These are phyloP conservation scores for Stemphylium lycopersici DNA, from an alignment of 2,329 filamentous ascomycete genomes.

Conservation along the genomic window DNA sequence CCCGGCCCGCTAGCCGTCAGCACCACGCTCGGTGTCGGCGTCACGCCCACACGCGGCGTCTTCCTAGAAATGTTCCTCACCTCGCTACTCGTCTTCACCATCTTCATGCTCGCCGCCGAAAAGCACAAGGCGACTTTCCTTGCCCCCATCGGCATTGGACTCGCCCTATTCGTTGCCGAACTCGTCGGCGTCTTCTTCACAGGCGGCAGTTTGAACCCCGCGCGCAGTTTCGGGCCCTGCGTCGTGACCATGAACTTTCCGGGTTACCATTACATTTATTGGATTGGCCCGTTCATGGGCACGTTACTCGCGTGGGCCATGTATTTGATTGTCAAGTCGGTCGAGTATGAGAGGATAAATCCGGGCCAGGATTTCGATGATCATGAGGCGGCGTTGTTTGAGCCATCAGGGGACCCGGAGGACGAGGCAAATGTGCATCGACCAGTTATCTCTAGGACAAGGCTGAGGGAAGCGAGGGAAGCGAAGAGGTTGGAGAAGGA, in stretches of 20 bases:
- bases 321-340: constrained; percentile 49
- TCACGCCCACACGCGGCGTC: constrained; percentile 41
- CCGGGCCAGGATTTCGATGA: constrained; percentile 50
- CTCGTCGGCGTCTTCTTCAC: constrained; percentile 56
- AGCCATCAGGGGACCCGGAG: constrained; percentile 35
- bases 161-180: constrained; percentile 70
- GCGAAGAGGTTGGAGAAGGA: constrained; percentile 14
- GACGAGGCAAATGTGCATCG: constrained; percentile 35
- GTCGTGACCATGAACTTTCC: constrained; percentile 48
- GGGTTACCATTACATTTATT: constrained; percentile 53
- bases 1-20: constrained; percentile 43
- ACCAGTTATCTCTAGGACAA: constrained; percentile 40
- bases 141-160: constrained; percentile 73
- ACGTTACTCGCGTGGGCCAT: constrained; percentile 47
- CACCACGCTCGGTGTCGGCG: constrained; percentile 43
- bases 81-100: constrained; percentile 49
- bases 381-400: constrained; percentile 42
- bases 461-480: constrained; percentile 6
- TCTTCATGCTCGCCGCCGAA: constrained; percentile 70
- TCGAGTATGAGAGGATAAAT: constrained; percentile 53
- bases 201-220: constrained; percentile 52
- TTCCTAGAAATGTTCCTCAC: constrained; percentile 52
- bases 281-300: constrained; percentile 47
- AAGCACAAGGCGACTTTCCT: constrained; percentile 76
- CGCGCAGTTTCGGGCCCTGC: constrained; percentile 50